Base-by-base conservation (phyloP, 306 rosid genomes). In the Cotoneaster glaucophyllus region DNA sequence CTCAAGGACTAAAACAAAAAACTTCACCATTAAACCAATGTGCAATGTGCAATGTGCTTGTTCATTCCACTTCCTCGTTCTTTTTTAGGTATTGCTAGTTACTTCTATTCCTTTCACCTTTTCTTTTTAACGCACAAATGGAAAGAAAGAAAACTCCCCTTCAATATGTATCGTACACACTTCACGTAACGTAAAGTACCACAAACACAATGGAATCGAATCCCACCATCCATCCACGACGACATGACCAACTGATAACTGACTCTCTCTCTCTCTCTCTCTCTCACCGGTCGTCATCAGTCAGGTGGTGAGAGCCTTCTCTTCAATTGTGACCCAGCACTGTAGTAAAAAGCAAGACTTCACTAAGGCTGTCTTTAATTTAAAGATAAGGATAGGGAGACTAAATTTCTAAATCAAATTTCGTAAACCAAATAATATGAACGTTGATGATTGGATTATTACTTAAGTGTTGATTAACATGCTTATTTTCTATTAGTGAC, bases 261-360 rank as follows among this genome's bases (percentile, higher is more conserved):
- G 26, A 56, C 28, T 3, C 61, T 14, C 50, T 44, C 65, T 59
- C 34, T 22, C 63, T 4, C 63, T 17, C 19, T 48, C 54, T 22
- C 63, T 28, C 65, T 61, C 37, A 26, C 37, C 8, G 14, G 66
- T 61, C 18, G 17, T 61, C 15, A 26, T 61, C 34, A 61, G 66
- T 61, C 66, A 61, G 66, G 37, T 61, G 37, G 34, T 26, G n/a
- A 50, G 54, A 50, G 54, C 54, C 19, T 61, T 14, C 7, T 26
- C 21, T 26, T 61, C 7, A 26, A 24, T 64, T 64, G 69, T 65
- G 69, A 34, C 69, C 45, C 25, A 61, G 13, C 61, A 45, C 34
- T 57, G 75, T 65, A 67, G 71, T 67, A 3, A 67, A 67, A 59
- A 68, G 70, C 7, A n/a, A 28, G 53, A 57, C 63, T 79, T 72